phyloP scores from a whole-genome alignment of 352 stramenopile genomes.

The Globisporangium ultimum region DNA sequence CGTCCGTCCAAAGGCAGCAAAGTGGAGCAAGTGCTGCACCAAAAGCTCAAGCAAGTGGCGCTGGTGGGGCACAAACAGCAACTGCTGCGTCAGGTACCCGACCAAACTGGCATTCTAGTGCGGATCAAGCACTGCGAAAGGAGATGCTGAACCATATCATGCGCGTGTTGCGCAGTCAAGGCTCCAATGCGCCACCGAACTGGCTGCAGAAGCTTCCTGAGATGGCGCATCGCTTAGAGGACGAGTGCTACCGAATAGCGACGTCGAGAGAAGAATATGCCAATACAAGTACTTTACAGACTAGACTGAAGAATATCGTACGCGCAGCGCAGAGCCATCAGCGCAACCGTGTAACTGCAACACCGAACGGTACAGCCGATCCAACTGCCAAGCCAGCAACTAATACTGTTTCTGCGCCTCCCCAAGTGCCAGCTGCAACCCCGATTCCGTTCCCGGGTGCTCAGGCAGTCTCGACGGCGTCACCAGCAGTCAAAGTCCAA shows the following conservation, averaged over 20 bases:
- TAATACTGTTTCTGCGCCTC: constrained; percentile 14
- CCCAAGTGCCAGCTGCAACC: constrained; percentile 12
- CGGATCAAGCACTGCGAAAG: constrained; percentile 69
- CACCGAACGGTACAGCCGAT: constrained; percentile 17
- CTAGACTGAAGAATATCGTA: constrained; percentile 94
- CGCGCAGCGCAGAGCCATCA: constrained; percentile 70
- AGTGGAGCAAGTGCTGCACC: constrained; percentile 6
- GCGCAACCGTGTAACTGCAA: constrained; percentile 30
- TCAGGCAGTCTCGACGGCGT: constrained; percentile 29
- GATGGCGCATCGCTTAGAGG: constrained; percentile 97
- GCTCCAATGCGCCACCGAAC: constrained; percentile 93
- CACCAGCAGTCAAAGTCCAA: constrained; percentile 13
- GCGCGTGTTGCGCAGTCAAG: constrained; percentile 93
- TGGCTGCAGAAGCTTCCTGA: constrained; percentile 97
- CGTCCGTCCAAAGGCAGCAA: constrained; percentile 10
- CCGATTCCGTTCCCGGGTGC: constrained; percentile 62
- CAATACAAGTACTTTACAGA: constrained; percentile 93
- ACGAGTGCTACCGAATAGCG: constrained; percentile 94
- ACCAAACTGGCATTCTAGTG: constrained; percentile 64
- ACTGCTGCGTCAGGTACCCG: constrained; percentile 13
- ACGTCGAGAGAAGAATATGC: constrained; percentile 92
- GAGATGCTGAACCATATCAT: constrained; percentile 92
- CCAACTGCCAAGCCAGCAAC: constrained; percentile 15
- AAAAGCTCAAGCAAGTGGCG: neutral
- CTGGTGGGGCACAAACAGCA: neutral